Conservation (phyloP, 78 protist species). For the Abeoforma whisleri region DNA sequence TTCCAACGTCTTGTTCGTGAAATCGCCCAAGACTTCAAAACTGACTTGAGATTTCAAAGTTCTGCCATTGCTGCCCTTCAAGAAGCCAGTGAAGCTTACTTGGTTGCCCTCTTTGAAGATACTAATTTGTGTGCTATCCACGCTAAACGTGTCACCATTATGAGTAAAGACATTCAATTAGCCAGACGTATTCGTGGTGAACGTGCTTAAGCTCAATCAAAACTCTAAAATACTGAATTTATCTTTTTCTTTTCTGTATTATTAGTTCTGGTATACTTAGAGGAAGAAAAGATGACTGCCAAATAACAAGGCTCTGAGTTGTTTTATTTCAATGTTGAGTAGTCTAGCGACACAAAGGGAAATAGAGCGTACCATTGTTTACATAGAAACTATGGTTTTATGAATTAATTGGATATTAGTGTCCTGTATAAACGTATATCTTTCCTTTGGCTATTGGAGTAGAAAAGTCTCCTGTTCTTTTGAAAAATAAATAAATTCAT, state of each 20-base stretch:
- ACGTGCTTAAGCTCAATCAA: slow-evolving; percentile 55
- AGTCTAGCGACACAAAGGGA: too few species aligned
- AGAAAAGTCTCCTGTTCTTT: too few species aligned
- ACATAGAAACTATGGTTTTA: too few species aligned
- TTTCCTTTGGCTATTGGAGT: too few species aligned
- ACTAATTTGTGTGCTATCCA: slow-evolving; percentile 61
- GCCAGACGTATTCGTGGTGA: slow-evolving; percentile 85
- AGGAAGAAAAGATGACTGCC: too few species aligned
- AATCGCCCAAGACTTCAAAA: slow-evolving; percentile 38
- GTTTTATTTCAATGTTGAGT: too few species aligned
- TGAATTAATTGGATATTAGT: too few species aligned
- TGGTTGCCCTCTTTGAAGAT: slow-evolving; percentile 58
- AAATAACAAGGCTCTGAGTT: too few species aligned
- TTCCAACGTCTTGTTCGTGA: slow-evolving; percentile 64
- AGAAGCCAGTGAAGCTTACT: slow-evolving; percentile 58
- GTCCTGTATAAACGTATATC: too few species aligned
- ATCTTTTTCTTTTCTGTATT: not conserved
- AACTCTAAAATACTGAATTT: too few species aligned
- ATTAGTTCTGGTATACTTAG: not conserved
- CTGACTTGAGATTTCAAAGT: slow-evolving; percentile 42
- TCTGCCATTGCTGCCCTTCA: slow-evolving; percentile 48
- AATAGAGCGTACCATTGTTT: too few species aligned
- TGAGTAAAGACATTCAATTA: slow-evolving; percentile 84
- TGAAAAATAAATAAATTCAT: too few species aligned
- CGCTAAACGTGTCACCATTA: slow-evolving; percentile 65